Evolutionary conservation across 164 flowering plant genomes (phyloP).

Genomic region (grape (Vitis vinifera)): DNA sequence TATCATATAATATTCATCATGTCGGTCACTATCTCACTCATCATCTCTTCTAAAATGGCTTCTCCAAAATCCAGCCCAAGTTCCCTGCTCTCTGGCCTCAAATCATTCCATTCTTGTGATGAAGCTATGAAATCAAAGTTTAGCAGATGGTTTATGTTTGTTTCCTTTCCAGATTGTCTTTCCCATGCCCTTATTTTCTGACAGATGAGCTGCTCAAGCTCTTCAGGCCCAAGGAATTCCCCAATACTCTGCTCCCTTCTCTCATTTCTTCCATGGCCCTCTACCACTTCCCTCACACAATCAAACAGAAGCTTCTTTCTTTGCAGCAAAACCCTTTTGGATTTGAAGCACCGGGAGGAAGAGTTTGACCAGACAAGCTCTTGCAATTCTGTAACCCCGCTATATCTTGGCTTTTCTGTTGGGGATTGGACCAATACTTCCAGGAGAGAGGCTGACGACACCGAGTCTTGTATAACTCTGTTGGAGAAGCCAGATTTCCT

Average conservation of each 20-base stretch:
- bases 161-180: constrained; percentile 27
- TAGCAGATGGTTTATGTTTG: constrained; percentile 24
- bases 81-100: constrained; percentile 16
- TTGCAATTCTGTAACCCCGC: constrained; percentile 11
- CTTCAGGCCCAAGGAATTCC: constrained; percentile 30
- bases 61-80: constrained; percentile 35
- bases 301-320: constrained; percentile 46
- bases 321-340: constrained; percentile 25
- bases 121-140: constrained; percentile 24
- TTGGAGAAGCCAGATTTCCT: constrained; percentile 6
- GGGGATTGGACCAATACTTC: constrained; percentile 24
- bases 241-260: neutral
- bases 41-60: constrained; percentile 39
- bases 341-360: constrained; percentile 24
- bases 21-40: constrained; percentile 27
- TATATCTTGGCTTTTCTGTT: constrained; percentile 19
- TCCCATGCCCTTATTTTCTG: constrained; percentile 34
- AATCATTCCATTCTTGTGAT: constrained; percentile 30
- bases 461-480: constrained; percentile 30
- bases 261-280: constrained; percentile 12
- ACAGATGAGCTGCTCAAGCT: constrained; percentile 33
- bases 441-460: constrained; percentile 39
- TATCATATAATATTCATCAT: constrained; percentile 9
- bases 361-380: constrained; percentile 13
- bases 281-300: constrained; percentile 40